Evolutionary conservation across 2,329 filamentous ascomycete genomes (phyloP).

Genomic region (Arthrobotrys entomopaga): DNA sequence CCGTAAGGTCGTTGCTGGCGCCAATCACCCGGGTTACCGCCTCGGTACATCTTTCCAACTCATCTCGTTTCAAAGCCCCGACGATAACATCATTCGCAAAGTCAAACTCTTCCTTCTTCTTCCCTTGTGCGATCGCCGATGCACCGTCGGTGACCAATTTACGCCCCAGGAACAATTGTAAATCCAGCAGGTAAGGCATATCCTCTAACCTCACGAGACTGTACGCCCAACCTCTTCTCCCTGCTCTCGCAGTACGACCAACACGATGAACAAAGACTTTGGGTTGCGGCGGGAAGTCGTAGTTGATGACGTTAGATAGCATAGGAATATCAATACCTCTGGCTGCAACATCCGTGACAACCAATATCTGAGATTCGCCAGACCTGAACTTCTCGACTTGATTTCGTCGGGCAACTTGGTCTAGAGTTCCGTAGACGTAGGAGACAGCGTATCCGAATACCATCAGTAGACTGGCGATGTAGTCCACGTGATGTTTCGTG

Average conservation of each 20-base stretch:
- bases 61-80: constrained; percentile 77
- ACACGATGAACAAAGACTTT: constrained; percentile 98
- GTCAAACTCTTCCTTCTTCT: constrained; percentile 66
- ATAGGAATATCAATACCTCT: constrained; percentile 98
- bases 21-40: constrained; percentile 81
- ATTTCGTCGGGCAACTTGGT: constrained; percentile 90
- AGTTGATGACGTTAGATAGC: constrained; percentile 97
- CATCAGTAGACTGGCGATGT: constrained; percentile 81
- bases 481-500: constrained; percentile 98
- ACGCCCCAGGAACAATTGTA: constrained; percentile 93
- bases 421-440: constrained; percentile 92
- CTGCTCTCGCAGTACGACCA: constrained; percentile 92
- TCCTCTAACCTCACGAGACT: constrained; percentile 89
- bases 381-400: constrained; percentile 90
- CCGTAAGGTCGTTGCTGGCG: constrained; percentile 77
- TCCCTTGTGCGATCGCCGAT: constrained; percentile 67
- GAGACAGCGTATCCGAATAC: constrained; percentile 87
- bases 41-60: constrained; percentile 80
- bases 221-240: constrained; percentile 92
- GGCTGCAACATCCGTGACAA: constrained; percentile 95
- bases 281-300: constrained; percentile 94
- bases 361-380: constrained; percentile 86
- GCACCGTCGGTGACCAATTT: constrained; percentile 76
- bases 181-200: constrained; percentile 88
- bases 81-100: constrained; percentile 86